A percentile compares a stretch with the other conserved stretches of the same genome.
Conservation (phyloP, 345 rosid genomes). For the Arabis alpina region DNA sequence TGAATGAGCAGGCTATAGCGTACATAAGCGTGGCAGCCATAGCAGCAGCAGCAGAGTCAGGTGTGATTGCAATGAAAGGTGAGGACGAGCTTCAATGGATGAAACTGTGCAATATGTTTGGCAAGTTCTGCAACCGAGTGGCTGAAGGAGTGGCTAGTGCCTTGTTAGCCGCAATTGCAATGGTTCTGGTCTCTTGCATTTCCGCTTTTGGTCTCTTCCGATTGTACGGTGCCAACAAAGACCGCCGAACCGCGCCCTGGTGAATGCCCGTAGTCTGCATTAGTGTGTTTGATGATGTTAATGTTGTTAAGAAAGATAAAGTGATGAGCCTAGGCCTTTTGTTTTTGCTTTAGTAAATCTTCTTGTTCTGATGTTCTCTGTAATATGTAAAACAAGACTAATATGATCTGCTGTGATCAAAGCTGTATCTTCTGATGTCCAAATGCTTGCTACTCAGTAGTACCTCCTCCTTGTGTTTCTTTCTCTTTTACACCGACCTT, state of each 20-base stretch:
- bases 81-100: constrained; percentile 84
- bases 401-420: constrained; percentile 5
- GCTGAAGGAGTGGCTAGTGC: constrained; percentile 67
- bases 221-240: constrained; percentile 57
- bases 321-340: constrained; percentile 8
- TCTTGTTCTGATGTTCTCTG: constrained; percentile 10
- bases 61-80: constrained; percentile 71
- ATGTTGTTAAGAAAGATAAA: constrained; percentile 5
- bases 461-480: too few species aligned
- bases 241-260: constrained; percentile 23
- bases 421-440: neutral
- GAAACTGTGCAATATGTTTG: constrained; percentile 77
- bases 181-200: constrained; percentile 62
- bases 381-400: constrained; percentile 16
- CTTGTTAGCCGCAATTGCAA: constrained; percentile 54
- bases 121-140: constrained; percentile 76
- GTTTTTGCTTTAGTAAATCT: neutral
- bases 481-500: constrained; percentile 6
- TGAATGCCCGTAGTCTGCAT: neutral
- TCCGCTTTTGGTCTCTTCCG: constrained; percentile 91
- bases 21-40: constrained; percentile 75
- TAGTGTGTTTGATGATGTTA: too few species aligned
- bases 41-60: constrained; percentile 76
- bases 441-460: too few species aligned
- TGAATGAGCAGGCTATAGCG: constrained; percentile 65